phyloP scores from a whole-genome alignment of 2,329 filamentous ascomycete genomes.

The Fonsecaea pugnacius region DNA sequence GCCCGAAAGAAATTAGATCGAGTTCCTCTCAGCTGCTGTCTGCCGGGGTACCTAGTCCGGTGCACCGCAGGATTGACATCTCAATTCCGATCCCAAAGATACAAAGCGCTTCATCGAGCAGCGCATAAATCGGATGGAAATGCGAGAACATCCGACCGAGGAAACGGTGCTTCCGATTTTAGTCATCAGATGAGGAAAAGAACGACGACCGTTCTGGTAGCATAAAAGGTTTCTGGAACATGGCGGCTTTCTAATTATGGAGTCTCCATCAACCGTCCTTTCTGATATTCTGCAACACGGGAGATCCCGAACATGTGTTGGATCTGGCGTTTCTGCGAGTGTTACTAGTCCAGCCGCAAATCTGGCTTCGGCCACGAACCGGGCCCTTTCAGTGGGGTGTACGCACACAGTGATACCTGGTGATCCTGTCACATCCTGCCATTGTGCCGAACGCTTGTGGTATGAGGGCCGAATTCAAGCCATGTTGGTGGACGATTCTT shows the following conservation, averaged over 20 bases:
- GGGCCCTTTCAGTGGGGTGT: background rate
- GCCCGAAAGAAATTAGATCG: slow-evolving; percentile 21
- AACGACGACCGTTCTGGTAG: slow-evolving; percentile 22
- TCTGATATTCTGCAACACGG: background rate
- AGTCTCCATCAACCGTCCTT: slow-evolving; percentile 2
- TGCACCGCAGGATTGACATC: slow-evolving; percentile 26
- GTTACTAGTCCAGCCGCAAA: slow-evolving; percentile 25
- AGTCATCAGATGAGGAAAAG: slow-evolving; percentile 21
- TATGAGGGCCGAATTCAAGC: slow-evolving; percentile 16
- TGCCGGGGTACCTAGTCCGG: slow-evolving; percentile 26
- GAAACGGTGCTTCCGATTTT: slow-evolving; percentile 20
- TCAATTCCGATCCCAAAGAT: slow-evolving; percentile 20
- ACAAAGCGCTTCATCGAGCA: slow-evolving; percentile 25
- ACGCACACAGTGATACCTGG: slow-evolving; percentile 24
- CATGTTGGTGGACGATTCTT: slow-evolving; percentile 22
- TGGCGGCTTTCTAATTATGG: slow-evolving; percentile 13
- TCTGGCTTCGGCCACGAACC: slow-evolving; percentile 17
- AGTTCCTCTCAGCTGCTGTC: slow-evolving; percentile 22
- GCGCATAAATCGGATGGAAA: slow-evolving; percentile 24
- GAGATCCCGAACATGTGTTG: slow-evolving; percentile 26
- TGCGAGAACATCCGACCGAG: slow-evolving; percentile 28
- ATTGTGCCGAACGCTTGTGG: background rate
- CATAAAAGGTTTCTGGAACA: slow-evolving; percentile 21
- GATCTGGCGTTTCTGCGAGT: background rate
- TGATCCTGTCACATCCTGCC: background rate